Base-by-base conservation (phyloP, 2,329 filamentous ascomycete species). In the Fragosphaeria purpurea region DNA sequence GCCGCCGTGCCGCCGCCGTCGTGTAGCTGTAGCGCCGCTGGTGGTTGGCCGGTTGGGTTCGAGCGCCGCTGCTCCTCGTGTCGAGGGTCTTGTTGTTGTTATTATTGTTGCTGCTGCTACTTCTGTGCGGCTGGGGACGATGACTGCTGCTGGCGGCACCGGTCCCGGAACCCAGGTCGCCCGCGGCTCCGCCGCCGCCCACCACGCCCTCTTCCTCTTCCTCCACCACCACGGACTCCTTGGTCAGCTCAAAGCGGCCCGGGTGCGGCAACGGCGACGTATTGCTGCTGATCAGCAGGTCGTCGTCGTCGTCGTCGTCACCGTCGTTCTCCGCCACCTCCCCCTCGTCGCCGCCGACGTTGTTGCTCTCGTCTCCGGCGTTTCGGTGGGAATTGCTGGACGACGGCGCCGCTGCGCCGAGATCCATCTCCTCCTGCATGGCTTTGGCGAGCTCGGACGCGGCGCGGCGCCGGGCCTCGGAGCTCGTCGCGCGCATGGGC, bases 351-450 rank as follows among this genome's bases (percentile, higher is more conserved):
- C 34, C 35, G 6, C 39, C 34, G 5, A 30, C 13, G 3, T 56
- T 41, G 59, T 64, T 31, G 67, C 69, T 49, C 61, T 60, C n/a
- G 68, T 65, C 40, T 59, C 57, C 10, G 54, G 55, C 30, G 32
- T 9, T n/a, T 9, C 30, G 5, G 39, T 12, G 30, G 3, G 11
- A 32, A 31, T 31, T 42, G 38, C 8, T 12, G 7, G 22, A 13
- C 10, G 22, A 34, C 11, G 40, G 9, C 13, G n/a, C 32, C 5
- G 79, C 79, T 1, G 83, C 79, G 53, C 84, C 83, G 59, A 98
- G 97, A 64, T 98, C 93, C 78, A 95, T 90, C 61, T 93, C 90
- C 59, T 95, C 91, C 55, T 94, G 83, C 65, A 72, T 78, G 13
- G 53, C 55, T 60, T 62, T 66, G 48, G 60, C 65, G 12, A 55